These are phyloP conservation scores for Saccharomyces eubayanus DNA, from an alignment of 805 yeast genomes.

Conservation along the genomic window DNA sequence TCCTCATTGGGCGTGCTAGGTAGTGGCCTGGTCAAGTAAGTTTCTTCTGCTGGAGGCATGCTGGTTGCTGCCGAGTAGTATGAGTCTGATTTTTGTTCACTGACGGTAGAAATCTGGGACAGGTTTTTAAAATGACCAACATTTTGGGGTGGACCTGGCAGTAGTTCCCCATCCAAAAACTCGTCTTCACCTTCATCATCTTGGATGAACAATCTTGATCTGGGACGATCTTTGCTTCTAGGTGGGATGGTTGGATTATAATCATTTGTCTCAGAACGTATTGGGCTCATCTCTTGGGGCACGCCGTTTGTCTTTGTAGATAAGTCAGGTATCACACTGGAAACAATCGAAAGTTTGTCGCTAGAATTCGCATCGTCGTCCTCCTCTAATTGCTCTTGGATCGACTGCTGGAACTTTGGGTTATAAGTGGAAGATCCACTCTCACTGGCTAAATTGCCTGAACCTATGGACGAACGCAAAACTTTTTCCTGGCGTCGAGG, in stretches of 20 bases:
- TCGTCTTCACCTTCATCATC: conserved; percentile 6
- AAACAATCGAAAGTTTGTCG: conserved; percentile 12
- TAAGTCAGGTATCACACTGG: conserved; percentile 24
- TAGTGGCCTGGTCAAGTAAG: conserved; percentile 16
- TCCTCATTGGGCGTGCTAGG: conserved; percentile 13
- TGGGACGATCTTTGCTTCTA: conserved; percentile 28
- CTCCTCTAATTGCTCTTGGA: neutral
- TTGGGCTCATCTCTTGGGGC: conserved; percentile 12
- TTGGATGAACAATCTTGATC: conserved; percentile 20
- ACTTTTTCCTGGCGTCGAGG: conserved; percentile 6
- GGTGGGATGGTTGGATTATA: conserved; percentile 29
- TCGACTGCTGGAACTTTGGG: neutral
- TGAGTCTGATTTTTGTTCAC: conserved; percentile 10
- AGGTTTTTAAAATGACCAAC: neutral
- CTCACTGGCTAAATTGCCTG: conserved; percentile 14
- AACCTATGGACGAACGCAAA: conserved; percentile 12
- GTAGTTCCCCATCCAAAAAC: conserved; percentile 2
- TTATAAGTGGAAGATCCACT: conserved; percentile 18
- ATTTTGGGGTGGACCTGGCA: neutral
- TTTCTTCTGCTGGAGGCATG: conserved; percentile 8
- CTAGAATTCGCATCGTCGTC: neutral
- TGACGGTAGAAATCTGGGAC: neutral
- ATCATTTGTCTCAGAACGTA: conserved; percentile 15
- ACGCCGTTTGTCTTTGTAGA: conserved; percentile 9
- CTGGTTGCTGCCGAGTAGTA: conserved; percentile 21